These are phyloP conservation scores for Platanthera guangdongensis DNA, from an alignment of 106 monocot genomes.

Conservation along the genomic window DNA sequence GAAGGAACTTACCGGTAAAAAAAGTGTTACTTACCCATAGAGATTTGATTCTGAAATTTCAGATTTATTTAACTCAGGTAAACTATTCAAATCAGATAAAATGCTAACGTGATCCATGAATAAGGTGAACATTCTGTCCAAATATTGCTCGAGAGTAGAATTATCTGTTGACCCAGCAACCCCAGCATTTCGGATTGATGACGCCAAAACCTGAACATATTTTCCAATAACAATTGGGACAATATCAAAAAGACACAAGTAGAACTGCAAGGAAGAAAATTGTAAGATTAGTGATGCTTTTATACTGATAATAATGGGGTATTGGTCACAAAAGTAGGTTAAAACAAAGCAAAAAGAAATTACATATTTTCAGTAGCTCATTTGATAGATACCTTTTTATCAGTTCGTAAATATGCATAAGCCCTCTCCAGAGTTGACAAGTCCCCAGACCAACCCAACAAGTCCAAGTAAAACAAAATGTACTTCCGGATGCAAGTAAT, in stretches of 20 bases:
- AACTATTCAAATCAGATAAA: conserved; percentile 63
- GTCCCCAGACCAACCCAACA: conserved; percentile 78
- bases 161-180: conserved; percentile 16
- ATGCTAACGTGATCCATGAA: conserved; percentile 83
- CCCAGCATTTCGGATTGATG: conserved; percentile 40
- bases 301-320: neutral
- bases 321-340: conserved; percentile 1
- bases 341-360: neutral
- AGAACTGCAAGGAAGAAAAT: conserved; percentile 34
- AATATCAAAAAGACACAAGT: conserved; percentile 76
- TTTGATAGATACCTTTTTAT: conserved; percentile 59
- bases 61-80: conserved; percentile 72
- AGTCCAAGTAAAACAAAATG: conserved; percentile 65
- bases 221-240: conserved; percentile 78
- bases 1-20: neutral
- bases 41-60: conserved; percentile 63
- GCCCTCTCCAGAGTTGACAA: conserved; percentile 78
- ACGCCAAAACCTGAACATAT: conserved; percentile 65
- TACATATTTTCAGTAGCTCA: neutral
- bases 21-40: conserved; percentile 37
- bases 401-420: conserved; percentile 75
- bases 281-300: neutral
- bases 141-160: conserved; percentile 40
- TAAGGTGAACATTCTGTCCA: conserved; percentile 81
- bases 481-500: conserved; percentile 96